Base-by-base conservation (phyloP, 768 basidiomycete species). In the Suillus fuscotomentosus region DNA sequence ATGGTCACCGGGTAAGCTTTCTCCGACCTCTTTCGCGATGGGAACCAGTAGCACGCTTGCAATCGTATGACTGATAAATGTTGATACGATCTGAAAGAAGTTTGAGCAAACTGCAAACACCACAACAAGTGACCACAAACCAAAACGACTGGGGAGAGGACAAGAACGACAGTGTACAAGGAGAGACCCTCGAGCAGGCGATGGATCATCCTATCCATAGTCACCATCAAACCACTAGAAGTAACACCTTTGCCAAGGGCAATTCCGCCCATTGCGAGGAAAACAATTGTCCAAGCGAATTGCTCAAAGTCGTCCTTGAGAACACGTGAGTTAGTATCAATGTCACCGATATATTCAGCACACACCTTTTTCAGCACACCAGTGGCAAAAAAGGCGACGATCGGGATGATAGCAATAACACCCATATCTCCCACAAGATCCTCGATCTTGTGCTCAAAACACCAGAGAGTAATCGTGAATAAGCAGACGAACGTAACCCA, bases 231-330 rank as follows among this genome's bases (percentile, higher is more conserved):
- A 0, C 97, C 97, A 61, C 94, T 95, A 6, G 92, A 88, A 48
- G 86, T 84, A 17, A 99, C 97, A 6, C 95, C 96, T 70, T 97
- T 91, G 62, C 97, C 97, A 3, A 99, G 85, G 0, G 95, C 94
- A 60, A 98, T 96, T 45, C 97, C 97, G 27, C 97, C 97, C 97
- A 98, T 99, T 5, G 95, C 94, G 64, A 97, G 83, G 79, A 97
- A 97, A 34, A 98, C 94, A 62, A 97, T 94, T 8, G 90, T 90
- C 95, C 95, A 97, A 63, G 91, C 84, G 76, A 95, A 94, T 71
- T 94, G 92, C 71, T 97, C 94, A 75, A 97, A 98, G 76, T 97
- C 95, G 65, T 94, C 94, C 94, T 95, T 72, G 20, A 47, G 27
- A 47, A 57, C 59, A 42, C 39, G 22, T 66, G 38, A 69, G 43